A percentile compares a stretch with the other conserved stretches of the same genome.
Conservation (phyloP, 169 alveolate species). For the Theileria parva region DNA sequence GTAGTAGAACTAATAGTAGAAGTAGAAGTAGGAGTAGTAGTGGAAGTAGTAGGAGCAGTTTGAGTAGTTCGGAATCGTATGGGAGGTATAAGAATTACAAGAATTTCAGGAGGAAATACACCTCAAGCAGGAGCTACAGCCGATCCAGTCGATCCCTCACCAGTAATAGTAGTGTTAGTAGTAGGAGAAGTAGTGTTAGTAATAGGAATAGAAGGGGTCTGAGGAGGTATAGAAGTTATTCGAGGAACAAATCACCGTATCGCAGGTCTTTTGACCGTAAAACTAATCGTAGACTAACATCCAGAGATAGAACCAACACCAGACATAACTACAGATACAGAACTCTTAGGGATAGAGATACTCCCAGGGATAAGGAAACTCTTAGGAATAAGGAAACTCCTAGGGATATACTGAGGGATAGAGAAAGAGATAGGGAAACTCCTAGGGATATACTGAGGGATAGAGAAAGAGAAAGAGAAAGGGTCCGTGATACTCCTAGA, state of each 20-base stretch:
- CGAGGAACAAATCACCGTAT: not conserved
- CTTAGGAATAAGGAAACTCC: too few species aligned
- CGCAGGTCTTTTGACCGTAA: not conserved
- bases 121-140: not conserved
- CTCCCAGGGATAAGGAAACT: not conserved
- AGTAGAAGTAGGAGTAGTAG: slow-evolving; percentile 11
- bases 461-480: not conserved
- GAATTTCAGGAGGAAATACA: slow-evolving; percentile 1
- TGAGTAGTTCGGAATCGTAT: not conserved
- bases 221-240: not conserved
- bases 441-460: too few species aligned
- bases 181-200: not conserved
- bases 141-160: not conserved
- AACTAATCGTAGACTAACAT: not conserved
- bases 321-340: too few species aligned
- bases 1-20: not conserved
- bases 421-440: too few species aligned
- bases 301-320: too few species aligned
- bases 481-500: slow-evolving; percentile 1
- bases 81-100: slow-evolving; percentile 2
- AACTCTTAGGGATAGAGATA: not conserved
- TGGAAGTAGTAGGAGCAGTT: not conserved
- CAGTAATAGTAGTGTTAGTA: not conserved
- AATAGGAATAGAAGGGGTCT: not conserved
- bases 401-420: too few species aligned